These are phyloP conservation scores for Rubroshorea leprosula DNA, from an alignment of 345 rosid genomes.

Conservation along the genomic window DNA sequence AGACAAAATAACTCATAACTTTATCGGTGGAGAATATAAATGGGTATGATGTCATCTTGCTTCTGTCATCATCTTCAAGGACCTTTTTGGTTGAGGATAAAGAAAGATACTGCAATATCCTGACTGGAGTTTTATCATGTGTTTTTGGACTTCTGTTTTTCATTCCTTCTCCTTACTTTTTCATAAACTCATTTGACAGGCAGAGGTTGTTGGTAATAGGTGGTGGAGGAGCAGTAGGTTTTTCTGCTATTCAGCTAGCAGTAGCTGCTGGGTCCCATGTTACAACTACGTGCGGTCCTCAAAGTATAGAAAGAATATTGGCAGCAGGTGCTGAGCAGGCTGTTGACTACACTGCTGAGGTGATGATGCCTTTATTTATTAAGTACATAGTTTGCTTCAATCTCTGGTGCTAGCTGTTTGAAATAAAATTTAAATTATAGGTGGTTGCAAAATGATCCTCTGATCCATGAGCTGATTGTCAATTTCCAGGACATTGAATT, in stretches of 20 bases:
- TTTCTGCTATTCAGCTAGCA: constrained; percentile 81
- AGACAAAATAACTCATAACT: background rate
- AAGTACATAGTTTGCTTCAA: constrained; percentile 3
- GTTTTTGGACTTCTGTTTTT: no score
- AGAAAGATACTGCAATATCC: no score
- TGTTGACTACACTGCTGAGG: constrained; percentile 82
- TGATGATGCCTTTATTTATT: constrained; percentile 19
- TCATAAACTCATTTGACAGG: constrained; percentile 33
- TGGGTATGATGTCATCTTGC: no score
- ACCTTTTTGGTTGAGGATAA: no score
- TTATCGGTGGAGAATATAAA: background rate
- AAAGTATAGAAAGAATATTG: constrained; percentile 47
- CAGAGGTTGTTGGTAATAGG: constrained; percentile 77
- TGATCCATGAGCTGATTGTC: constrained; percentile 9
- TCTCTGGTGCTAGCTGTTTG: constrained; percentile 5
- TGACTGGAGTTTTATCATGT: background rate
- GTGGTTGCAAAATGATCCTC: background rate
- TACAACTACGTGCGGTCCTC: constrained; percentile 73
- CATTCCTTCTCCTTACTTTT: constrained; percentile 1
- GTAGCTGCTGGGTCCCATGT: constrained; percentile 75
- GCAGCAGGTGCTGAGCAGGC: constrained; percentile 90
- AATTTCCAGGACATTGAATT: constrained; percentile 64
- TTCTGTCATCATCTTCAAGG: no score
- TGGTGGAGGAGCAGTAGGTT: constrained; percentile 97
- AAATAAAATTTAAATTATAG: background rate